Conservation (phyloP, 108 stramenopile genomes). For the Cyclotella distinguenda region DNA sequence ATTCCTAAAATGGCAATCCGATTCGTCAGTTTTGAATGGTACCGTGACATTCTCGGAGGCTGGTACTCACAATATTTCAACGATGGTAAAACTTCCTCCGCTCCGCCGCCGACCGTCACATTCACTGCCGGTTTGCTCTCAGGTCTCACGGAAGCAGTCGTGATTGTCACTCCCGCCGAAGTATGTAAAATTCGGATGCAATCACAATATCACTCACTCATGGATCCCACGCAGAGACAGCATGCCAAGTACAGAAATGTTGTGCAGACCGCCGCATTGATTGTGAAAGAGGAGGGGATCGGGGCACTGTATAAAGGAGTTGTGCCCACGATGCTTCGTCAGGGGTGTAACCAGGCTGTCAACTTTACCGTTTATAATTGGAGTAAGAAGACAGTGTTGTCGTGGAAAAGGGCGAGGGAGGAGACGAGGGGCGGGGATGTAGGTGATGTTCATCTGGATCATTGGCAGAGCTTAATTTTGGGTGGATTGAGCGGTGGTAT, state of each 20-base stretch:
- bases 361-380: slow-evolving; percentile 94
- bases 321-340: slow-evolving; percentile 94
- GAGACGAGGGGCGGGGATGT: slow-evolving; percentile 15
- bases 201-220: slow-evolving; percentile 84
- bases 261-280: slow-evolving; percentile 82
- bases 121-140: slow-evolving; percentile 88
- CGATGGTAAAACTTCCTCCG: no score
- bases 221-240: slow-evolving; percentile 78
- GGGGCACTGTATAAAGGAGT: slow-evolving; percentile 92
- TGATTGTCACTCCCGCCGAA: slow-evolving; percentile 84
- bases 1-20: slow-evolving; percentile 98
- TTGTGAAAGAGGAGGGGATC: slow-evolving; percentile 91
- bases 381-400: slow-evolving; percentile 65
- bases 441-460: slow-evolving; percentile 50
- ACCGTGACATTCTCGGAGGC: slow-evolving; percentile 40
- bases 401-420: slow-evolving; percentile 33
- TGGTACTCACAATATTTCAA: slow-evolving; percentile 28
- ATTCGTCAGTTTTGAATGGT: slow-evolving; percentile 93
- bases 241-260: slow-evolving; percentile 89
- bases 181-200: slow-evolving; percentile 97
- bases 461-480: slow-evolving; percentile 88
- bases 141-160: slow-evolving; percentile 89
- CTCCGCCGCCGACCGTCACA: slow-evolving; percentile 40
- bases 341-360: slow-evolving; percentile 98
- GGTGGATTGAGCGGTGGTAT: slow-evolving; percentile 94